phyloP scores from a whole-genome alignment of 129 eudicot species.

The Tagetes erecta region DNA sequence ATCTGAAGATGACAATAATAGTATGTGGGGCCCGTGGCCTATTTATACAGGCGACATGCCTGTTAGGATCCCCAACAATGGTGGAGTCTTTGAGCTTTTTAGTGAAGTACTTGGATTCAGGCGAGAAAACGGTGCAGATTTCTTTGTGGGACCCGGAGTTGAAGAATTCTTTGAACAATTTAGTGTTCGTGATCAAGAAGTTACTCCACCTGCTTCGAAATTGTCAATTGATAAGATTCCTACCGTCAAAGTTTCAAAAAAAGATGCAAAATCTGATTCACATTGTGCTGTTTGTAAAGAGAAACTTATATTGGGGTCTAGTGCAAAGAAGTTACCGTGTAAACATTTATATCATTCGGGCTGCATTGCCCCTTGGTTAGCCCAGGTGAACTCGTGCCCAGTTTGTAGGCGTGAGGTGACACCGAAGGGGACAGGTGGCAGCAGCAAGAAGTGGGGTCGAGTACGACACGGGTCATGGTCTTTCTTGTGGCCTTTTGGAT shows the following conservation, averaged over 20 bases:
- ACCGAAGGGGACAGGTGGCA: constrained; percentile 24
- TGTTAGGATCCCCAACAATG: constrained; percentile 56
- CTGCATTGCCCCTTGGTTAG: constrained; percentile 81
- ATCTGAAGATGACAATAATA: constrained; percentile 34
- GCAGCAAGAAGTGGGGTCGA: constrained; percentile 36
- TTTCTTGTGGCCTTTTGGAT: constrained; percentile 65
- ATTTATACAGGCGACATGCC: constrained; percentile 72
- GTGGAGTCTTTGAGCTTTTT: constrained; percentile 54
- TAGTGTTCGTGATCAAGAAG: constrained; percentile 39
- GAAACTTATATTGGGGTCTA: constrained; percentile 57
- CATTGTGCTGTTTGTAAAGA: constrained; percentile 78
- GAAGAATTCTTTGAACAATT: constrained; percentile 67
- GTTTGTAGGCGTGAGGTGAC: constrained; percentile 68
- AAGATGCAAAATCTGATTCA: constrained; percentile 59
- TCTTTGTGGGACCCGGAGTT: constrained; percentile 72
- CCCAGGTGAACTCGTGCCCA: constrained; percentile 66
- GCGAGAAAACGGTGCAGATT: constrained; percentile 66
- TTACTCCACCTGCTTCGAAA: constrained; percentile 61
- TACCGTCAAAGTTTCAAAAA: constrained; percentile 54
- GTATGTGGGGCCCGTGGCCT: constrained; percentile 60
- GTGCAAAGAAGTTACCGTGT: constrained; percentile 68
- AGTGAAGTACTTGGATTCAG: constrained; percentile 61
- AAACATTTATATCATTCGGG: constrained; percentile 71
- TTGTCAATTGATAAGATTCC: constrained; percentile 54
- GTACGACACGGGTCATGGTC: constrained; percentile 54